phyloP scores from a whole-genome alignment of 2,329 filamentous ascomycete species.

The Graphiopsis chlorocephala region DNA sequence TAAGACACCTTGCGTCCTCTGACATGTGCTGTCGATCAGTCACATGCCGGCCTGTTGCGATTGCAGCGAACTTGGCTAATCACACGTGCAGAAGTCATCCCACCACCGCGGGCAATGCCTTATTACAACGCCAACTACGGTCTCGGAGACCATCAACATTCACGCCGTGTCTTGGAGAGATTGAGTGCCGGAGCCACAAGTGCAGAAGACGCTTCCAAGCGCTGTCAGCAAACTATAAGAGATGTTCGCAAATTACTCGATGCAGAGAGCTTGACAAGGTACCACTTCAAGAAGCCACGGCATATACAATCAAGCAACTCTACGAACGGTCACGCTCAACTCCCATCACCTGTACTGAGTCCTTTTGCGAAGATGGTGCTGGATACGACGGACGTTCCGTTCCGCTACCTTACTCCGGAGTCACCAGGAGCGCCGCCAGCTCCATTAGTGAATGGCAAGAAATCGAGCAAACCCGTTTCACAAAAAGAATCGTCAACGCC shows the following conservation, averaged over 20 bases:
- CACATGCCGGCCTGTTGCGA: background rate
- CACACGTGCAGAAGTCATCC: constrained; percentile 41
- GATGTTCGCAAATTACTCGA: constrained; percentile 73
- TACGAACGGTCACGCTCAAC: constrained; percentile 10
- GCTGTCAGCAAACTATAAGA: constrained; percentile 68
- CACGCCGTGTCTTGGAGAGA: constrained; percentile 55
- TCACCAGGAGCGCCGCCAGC: constrained; percentile 22
- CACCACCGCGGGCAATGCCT: constrained; percentile 43
- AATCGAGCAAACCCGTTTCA: background rate
- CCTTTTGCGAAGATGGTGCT: constrained; percentile 56
- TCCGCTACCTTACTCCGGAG: constrained; percentile 33
- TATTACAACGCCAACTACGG: constrained; percentile 37
- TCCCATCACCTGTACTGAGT: constrained; percentile 39
- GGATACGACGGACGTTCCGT: constrained; percentile 39
- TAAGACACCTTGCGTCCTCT: constrained; percentile 35
- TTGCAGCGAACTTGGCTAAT: constrained; percentile 19
- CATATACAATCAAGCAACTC: constrained; percentile 13
- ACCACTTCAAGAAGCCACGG: constrained; percentile 45
- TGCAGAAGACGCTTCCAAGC: constrained; percentile 58
- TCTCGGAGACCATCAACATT: constrained; percentile 26
- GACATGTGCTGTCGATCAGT: background rate
- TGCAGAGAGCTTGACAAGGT: constrained; percentile 67
- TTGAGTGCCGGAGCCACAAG: constrained; percentile 68
- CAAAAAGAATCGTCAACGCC: background rate
- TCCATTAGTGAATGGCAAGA: constrained; percentile 8